These are phyloP conservation scores for Colletotrichum navitas DNA, from an alignment of 2,329 filamentous ascomycete species.

Conservation along the genomic window DNA sequence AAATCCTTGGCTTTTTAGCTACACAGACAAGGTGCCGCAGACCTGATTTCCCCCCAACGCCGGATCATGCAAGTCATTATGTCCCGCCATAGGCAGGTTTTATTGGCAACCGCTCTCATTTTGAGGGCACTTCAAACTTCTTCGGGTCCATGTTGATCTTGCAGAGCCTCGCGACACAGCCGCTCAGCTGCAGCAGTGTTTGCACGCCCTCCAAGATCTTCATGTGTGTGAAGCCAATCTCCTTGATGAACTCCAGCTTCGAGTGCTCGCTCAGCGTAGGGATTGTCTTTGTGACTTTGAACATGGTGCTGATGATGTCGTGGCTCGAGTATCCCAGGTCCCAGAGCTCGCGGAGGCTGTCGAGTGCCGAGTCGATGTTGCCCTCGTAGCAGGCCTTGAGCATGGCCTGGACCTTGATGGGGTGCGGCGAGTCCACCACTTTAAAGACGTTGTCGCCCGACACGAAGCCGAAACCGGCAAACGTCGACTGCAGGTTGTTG, in stretches of 20 bases:
- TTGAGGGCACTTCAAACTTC: conserved; percentile 70
- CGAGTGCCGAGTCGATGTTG: conserved; percentile 88
- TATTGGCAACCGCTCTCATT: conserved; percentile 45
- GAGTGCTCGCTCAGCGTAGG: conserved; percentile 92
- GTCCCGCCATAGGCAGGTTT: conserved; percentile 8
- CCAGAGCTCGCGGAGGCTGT: conserved; percentile 91
- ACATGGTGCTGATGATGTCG: conserved; percentile 99
- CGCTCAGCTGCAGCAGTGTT: conserved; percentile 92
- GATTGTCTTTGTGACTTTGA: conserved; percentile 96
- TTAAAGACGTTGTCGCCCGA: conserved; percentile 98
- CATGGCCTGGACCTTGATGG: conserved; percentile 98
- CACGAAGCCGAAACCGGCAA: conserved; percentile 95
- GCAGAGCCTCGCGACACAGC: conserved; percentile 90
- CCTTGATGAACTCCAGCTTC: conserved; percentile 97
- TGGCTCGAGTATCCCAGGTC: conserved; percentile 96
- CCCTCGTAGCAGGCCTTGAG: conserved; percentile 96
- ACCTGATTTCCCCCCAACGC: conserved; percentile 49
- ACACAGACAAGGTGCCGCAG: conserved; percentile 22
- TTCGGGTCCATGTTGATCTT: conserved; percentile 97
- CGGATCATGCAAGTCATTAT: conserved; percentile 47
- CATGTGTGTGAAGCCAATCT: conserved; percentile 99
- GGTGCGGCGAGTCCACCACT: conserved; percentile 96
- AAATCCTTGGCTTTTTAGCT: conserved; percentile 26
- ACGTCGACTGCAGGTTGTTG: conserved; percentile 96
- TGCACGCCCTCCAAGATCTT: conserved; percentile 98